Conservation (phyloP, 306 rosid genomes). For the Vigna unguiculata region DNA sequence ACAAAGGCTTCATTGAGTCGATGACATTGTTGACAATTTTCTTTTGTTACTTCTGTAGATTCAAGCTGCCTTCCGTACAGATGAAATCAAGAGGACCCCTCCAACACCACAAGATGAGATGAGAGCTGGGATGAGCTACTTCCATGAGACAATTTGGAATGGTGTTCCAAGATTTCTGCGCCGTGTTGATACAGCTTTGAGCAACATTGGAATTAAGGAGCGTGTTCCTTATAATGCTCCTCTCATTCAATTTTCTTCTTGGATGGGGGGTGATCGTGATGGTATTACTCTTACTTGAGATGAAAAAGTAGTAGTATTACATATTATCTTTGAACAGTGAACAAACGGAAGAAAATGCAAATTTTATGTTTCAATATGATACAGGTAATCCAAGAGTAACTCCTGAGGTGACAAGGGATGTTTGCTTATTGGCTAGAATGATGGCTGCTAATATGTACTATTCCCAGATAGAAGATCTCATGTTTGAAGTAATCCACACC, state of each 20-base stretch:
- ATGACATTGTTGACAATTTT: slow-evolving; percentile 8
- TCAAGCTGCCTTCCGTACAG: slow-evolving; percentile 99
- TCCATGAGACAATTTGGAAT: slow-evolving; percentile 96
- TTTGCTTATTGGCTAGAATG: slow-evolving; percentile 97
- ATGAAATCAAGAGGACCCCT: slow-evolving; percentile 92
- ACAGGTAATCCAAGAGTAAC: slow-evolving; percentile 99
- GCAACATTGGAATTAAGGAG: slow-evolving; percentile 86
- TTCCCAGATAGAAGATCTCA: slow-evolving; percentile 97
- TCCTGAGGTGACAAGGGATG: slow-evolving; percentile 98
- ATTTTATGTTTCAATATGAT: slow-evolving; percentile 29
- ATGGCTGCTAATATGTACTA: slow-evolving; percentile 98
- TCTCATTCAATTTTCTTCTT: slow-evolving; percentile 94
- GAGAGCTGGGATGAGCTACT: slow-evolving; percentile 99
- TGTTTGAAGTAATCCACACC: slow-evolving; percentile 83
- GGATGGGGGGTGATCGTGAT: slow-evolving; percentile 99
- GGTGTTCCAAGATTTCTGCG: slow-evolving; percentile 96
- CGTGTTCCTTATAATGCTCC: slow-evolving; percentile 98
- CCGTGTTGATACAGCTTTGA: slow-evolving; percentile 96
- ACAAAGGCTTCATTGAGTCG: background rate
- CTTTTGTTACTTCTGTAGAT: slow-evolving; percentile 57
- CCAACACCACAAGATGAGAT: slow-evolving; percentile 99
- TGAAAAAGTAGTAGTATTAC: background rate
- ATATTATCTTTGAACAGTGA: background rate
- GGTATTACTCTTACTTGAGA: slow-evolving; percentile 58
- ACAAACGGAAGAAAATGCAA: slow-evolving; percentile 12